A percentile compares a stretch with the other conserved stretches of the same genome.
Evolutionary conservation across 495 filamentous ascomycete species (phyloP).

Genomic region (Penicillium crystallinum): DNA sequence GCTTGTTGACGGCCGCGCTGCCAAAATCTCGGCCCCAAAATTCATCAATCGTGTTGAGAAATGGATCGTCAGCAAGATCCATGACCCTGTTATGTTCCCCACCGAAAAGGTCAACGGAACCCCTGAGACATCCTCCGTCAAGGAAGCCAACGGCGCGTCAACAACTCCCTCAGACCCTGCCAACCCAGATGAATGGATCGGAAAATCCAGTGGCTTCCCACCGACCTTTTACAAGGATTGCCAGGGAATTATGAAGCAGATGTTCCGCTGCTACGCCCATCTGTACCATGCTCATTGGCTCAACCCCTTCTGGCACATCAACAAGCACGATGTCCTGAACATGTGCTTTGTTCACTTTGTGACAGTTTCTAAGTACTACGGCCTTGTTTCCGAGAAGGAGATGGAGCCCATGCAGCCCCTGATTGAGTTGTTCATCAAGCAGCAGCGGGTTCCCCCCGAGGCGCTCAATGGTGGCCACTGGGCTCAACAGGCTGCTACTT

Average conservation of each 20-base stretch:
- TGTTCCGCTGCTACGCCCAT: constrained; percentile 95
- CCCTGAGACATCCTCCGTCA: constrained; percentile 55
- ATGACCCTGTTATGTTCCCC: constrained; percentile 80
- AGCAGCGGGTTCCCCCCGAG: constrained; percentile 75
- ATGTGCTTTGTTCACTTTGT: constrained; percentile 94
- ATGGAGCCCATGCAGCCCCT: constrained; percentile 91
- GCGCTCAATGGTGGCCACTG: constrained; percentile 46
- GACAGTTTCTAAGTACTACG: constrained; percentile 78
- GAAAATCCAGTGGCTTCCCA: constrained; percentile 84
- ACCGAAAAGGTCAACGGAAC: constrained; percentile 58
- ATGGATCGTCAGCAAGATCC: constrained; percentile 89
- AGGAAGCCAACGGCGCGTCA: constrained; percentile 48
- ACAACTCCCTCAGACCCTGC: constrained; percentile 46
- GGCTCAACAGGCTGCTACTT: constrained; percentile 39
- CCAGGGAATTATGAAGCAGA: constrained; percentile 89
- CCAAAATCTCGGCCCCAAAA: constrained; percentile 69
- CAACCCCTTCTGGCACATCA: constrained; percentile 78
- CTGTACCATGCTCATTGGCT: constrained; percentile 80
- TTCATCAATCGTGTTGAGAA: constrained; percentile 91
- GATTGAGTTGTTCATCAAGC: constrained; percentile 82
- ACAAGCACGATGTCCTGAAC: constrained; percentile 81
- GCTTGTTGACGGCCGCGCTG: constrained; percentile 52
- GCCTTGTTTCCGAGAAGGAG: constrained; percentile 75
- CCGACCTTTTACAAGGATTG: constrained; percentile 78
- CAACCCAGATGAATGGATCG: constrained; percentile 64